Evolutionary conservation across 2,329 filamentous ascomycete species (phyloP).

Genomic region (Fusarium lyarnte): DNA sequence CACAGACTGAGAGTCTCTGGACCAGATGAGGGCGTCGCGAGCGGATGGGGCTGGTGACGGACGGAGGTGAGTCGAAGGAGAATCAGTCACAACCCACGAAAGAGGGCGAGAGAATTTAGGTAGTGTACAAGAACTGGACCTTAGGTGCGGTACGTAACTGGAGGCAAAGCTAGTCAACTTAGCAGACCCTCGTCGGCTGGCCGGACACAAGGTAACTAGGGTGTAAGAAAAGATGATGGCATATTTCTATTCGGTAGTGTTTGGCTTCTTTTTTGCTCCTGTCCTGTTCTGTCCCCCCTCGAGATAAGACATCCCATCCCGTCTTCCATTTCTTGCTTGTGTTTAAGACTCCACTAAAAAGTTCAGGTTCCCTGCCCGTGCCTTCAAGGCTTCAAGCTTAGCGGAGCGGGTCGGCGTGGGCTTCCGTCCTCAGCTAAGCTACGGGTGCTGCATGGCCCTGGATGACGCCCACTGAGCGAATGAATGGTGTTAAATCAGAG

Average conservation of each 20-base stretch:
- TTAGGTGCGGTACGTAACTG: constrained; percentile 36
- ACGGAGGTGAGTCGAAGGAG: constrained; percentile 38
- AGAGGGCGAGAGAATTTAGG: constrained; percentile 33
- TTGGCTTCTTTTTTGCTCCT: constrained; percentile 18
- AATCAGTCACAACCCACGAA: constrained; percentile 33
- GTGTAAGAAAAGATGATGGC: constrained; percentile 17
- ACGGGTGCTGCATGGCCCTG: constrained; percentile 14
- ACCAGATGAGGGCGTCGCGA: constrained; percentile 34
- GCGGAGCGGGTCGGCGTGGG: constrained; percentile 35
- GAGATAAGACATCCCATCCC: constrained; percentile 34
- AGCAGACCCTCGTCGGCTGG: constrained; percentile 25
- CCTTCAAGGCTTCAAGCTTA: constrained; percentile 14
- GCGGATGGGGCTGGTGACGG: constrained; percentile 30
- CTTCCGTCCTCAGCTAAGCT: constrained; percentile 27
- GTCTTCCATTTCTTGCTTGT: constrained; percentile 30
- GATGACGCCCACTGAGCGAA: constrained; percentile 36
- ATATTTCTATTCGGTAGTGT: background rate
- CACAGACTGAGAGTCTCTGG: constrained; percentile 33
- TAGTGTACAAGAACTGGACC: constrained; percentile 12
- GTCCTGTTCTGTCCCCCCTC: background rate
- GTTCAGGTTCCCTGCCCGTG: constrained; percentile 26
- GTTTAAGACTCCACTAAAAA: constrained; percentile 36
- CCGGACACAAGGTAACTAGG: constrained; percentile 26
- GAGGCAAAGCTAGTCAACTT: constrained; percentile 11
- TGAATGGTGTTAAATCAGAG: background rate